Percentiles rank a stretch among this genome's conserved stretches.
Evolutionary conservation across 345 rosid genomes (phyloP).

Genomic region (Clarkia xantiana): DNA sequence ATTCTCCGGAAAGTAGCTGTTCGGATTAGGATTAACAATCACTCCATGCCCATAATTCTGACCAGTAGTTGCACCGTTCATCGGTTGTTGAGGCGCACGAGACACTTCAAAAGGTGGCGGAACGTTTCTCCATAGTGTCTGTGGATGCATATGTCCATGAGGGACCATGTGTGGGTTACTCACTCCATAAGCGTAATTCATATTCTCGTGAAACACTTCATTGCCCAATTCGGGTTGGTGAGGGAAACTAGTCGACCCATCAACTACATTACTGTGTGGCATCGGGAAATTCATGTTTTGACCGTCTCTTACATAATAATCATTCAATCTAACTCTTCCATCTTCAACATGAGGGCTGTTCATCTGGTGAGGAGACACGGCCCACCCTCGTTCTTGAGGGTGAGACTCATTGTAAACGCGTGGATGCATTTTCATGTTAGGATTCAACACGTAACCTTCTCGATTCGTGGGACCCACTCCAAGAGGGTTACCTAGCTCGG

Average conservation of each 20-base stretch:
- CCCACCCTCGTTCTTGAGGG: slow-evolving; percentile 67
- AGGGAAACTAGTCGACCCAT: slow-evolving; percentile 32
- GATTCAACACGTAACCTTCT: slow-evolving; percentile 39
- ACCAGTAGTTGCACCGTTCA: slow-evolving; percentile 38
- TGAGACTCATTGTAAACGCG: slow-evolving; percentile 31
- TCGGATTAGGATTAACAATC: slow-evolving; percentile 22
- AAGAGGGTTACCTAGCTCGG: slow-evolving; percentile 51
- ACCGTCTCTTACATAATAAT: slow-evolving; percentile 48
- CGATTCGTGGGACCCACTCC: slow-evolving; percentile 42
- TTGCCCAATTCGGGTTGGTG: slow-evolving; percentile 43
- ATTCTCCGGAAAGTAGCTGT: slow-evolving; percentile 13
- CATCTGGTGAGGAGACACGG: slow-evolving; percentile 40
- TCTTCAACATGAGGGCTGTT: slow-evolving; percentile 43
- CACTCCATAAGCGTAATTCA: slow-evolving; percentile 40
- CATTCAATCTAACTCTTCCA: slow-evolving; percentile 52
- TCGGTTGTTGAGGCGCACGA: slow-evolving; percentile 27
- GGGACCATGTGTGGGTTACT: slow-evolving; percentile 36
- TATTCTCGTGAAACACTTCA: slow-evolving; percentile 30
- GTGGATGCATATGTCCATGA: slow-evolving; percentile 35
- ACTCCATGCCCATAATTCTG: not conserved
- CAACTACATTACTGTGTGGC: slow-evolving; percentile 37
- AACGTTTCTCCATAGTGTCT: slow-evolving; percentile 48
- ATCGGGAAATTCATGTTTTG: slow-evolving; percentile 41
- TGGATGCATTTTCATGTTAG: slow-evolving; percentile 39
- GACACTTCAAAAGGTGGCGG: slow-evolving; percentile 39